These are phyloP conservation scores for Diaporthe aspalathi DNA, from an alignment of 2,329 filamentous ascomycete species.

Conservation along the genomic window DNA sequence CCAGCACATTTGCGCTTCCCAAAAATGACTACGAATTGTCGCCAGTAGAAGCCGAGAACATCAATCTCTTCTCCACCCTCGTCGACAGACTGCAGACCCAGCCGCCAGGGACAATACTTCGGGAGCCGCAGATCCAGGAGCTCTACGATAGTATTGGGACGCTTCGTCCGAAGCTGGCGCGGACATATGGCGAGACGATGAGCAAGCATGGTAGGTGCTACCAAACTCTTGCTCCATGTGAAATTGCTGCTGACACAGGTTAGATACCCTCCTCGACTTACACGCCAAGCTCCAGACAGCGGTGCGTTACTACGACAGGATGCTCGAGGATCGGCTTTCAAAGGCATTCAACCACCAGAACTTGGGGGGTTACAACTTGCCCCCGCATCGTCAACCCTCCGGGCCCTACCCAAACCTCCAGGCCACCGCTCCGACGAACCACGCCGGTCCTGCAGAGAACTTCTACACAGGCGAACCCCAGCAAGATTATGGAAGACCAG, in stretches of 20 bases:
- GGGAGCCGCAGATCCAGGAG: slow-evolving; percentile 97
- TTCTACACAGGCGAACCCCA: slow-evolving; percentile 80
- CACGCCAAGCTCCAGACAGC: slow-evolving; percentile 96
- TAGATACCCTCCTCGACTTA: slow-evolving; percentile 91
- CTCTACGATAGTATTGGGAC: slow-evolving; percentile 97
- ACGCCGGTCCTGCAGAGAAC: slow-evolving; percentile 73
- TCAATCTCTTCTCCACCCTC: slow-evolving; percentile 92
- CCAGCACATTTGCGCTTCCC: slow-evolving; percentile 70
- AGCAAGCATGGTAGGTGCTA: slow-evolving; percentile 89
- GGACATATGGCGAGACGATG: slow-evolving; percentile 98
- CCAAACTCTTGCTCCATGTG: neutral
- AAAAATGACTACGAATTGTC: slow-evolving; percentile 97
- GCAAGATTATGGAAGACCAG: slow-evolving; percentile 58
- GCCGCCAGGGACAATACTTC: slow-evolving; percentile 92
- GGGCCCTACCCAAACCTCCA: slow-evolving; percentile 79
- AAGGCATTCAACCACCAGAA: slow-evolving; percentile 90
- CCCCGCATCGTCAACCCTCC: slow-evolving; percentile 62
- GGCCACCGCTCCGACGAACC: slow-evolving; percentile 58
- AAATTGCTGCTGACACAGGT: slow-evolving; percentile 45
- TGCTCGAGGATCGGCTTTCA: slow-evolving; percentile 95
- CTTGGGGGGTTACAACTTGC: slow-evolving; percentile 72
- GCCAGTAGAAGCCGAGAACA: slow-evolving; percentile 94
- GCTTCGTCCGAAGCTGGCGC: slow-evolving; percentile 89
- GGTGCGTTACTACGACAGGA: slow-evolving; percentile 96
- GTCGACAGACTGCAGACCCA: slow-evolving; percentile 96